Conservation (phyloP, 139 green algal species). For the Mesotaenium endlicherianum region DNA sequence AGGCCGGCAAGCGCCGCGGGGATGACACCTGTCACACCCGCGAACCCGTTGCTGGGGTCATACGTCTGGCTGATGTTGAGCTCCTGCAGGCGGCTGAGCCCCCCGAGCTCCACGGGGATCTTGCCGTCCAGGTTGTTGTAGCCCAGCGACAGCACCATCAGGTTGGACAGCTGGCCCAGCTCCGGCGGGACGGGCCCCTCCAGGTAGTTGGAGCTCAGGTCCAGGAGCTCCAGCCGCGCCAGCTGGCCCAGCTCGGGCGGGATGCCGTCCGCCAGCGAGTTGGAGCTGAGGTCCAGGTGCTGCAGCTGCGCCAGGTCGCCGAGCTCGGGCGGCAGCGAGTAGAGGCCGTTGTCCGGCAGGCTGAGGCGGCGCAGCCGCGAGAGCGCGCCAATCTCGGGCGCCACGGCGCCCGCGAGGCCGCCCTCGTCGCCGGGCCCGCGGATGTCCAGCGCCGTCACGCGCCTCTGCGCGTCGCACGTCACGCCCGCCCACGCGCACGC, state of each 20-base stretch:
- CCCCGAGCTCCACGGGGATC: background rate
- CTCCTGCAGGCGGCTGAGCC: background rate
- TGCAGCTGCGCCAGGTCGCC: conserved; percentile 5
- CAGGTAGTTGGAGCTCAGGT: conserved; percentile 15
- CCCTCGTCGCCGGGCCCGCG: background rate
- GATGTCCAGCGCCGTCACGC: background rate
- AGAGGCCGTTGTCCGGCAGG: conserved; percentile 11
- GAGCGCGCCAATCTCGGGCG: background rate
- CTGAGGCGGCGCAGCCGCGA: background rate
- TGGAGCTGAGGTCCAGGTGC: conserved; percentile 4
- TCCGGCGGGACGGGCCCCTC: conserved; percentile 1
- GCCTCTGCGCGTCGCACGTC: background rate
- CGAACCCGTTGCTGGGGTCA: conserved; percentile 11
- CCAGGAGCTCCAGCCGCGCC: background rate
- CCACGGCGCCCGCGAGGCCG: background rate
- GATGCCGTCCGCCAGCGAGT: conserved; percentile 13
- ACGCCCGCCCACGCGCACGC: background rate
- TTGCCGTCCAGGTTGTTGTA: background rate
- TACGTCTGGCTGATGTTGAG: conserved; percentile 10
- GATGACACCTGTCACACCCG: background rate
- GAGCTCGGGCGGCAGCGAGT: conserved; percentile 17
- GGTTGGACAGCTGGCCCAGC: background rate
- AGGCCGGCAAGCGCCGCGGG: background rate
- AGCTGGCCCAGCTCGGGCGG: background rate
- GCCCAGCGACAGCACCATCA: background rate